Evolutionary conservation across 345 rosid species (phyloP).

Genomic region (Diplotaxis tenuifolia): DNA sequence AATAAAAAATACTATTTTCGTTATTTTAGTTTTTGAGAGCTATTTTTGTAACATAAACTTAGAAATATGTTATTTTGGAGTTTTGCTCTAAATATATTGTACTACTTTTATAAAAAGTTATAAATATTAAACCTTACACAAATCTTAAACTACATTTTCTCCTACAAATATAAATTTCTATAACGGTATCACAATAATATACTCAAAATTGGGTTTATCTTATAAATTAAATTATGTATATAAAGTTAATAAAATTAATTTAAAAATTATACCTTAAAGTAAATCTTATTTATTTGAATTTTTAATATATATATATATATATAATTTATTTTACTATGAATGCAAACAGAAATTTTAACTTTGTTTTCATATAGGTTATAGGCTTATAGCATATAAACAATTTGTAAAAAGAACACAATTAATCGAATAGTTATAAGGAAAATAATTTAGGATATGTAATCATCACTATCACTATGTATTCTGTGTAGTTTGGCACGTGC

Average conservation of each 20-base stretch:
- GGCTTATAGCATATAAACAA: not conserved
- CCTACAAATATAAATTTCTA: not conserved
- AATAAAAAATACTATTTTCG: too few relatives aligned
- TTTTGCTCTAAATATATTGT: too few relatives aligned
- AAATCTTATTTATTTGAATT: not conserved
- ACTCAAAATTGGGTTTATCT: not conserved
- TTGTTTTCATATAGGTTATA: not conserved
- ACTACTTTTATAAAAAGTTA: too few relatives aligned
- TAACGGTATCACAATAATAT: not conserved
- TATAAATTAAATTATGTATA: not conserved
- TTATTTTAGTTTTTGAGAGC: too few relatives aligned
- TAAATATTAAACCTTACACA: not conserved
- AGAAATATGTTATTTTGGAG: too few relatives aligned
- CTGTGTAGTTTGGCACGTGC: slow-evolving; percentile 3
- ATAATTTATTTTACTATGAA: not conserved
- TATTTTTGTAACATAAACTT: too few relatives aligned
- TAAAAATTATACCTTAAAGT: not conserved
- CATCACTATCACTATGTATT: not conserved
- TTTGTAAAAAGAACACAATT: not conserved
- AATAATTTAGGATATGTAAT: not conserved
- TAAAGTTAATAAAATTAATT: not conserved
- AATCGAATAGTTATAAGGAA: not conserved
- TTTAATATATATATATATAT: not conserved
- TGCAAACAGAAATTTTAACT: not conserved
- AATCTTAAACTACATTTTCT: not conserved